Evolutionary conservation across 2,329 filamentous ascomycete species (phyloP), one percentile per base, ranked within the genome.

Genomic region (Curvularia spicifera): DNA sequence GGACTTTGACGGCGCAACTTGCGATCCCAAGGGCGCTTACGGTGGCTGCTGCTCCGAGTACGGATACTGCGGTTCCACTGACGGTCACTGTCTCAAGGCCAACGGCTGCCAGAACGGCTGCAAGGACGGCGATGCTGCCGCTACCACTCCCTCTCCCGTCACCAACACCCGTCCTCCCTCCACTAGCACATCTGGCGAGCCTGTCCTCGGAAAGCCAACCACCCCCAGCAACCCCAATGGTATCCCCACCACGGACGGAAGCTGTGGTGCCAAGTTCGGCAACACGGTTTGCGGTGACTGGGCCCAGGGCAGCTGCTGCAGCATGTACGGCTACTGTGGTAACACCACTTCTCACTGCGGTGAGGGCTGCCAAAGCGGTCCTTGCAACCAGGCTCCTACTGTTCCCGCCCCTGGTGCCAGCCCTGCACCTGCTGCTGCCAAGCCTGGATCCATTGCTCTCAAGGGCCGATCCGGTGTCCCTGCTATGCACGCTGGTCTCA

Each of bases 401-500:
- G 67, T 74, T 22, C 63, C 78, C 29, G 78, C 78, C n/a, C 79
- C 79, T 35, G 74, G 72, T 28, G 75, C 79, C 18, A 79, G 77
- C 53, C 78, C 82, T 22, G 81, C 82, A 42, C 81, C 82, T 31
- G 74, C 71, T 13, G 78, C 79, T 54, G 67, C 77, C 13, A 80
- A 79, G 47, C 78, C 79, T 33, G 82, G 82, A 31, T 73, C 73
- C 35, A 81, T 87, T 64, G 72, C 74, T 2, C 71, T 85, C 35
- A 78, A 84, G 53, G 85, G 84, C 18, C 75, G 81, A 56, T 84
- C 84, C 51, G 86, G 86, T 63, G 85, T 87, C n/a, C 85, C 85
- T 40, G 84, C 81, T 15, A 88, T 88, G 86, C 85, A 87, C 65
- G 85, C 85, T 61, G 84, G 80, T 65, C 78, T 88, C 22, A 78